Evolutionary conservation across 1,284 basidiomycete genomes (phyloP).

Genomic region (Sparassis latifolia): DNA sequence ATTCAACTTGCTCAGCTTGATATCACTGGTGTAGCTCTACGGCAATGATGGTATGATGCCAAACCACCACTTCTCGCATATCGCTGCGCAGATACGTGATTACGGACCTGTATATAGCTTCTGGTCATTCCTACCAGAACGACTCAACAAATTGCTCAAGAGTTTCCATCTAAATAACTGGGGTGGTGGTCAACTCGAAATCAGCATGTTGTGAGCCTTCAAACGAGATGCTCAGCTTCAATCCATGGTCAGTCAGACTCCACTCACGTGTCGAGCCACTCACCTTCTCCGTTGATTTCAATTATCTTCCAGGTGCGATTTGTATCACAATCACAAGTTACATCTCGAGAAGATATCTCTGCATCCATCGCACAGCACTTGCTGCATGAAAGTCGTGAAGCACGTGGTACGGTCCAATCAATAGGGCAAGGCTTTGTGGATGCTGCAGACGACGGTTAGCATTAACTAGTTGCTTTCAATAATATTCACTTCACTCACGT

Average conservation of each 20-base stretch:
- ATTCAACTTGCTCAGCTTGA: neutral
- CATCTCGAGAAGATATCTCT: neutral
- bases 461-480: too few species aligned
- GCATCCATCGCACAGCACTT: neutral
- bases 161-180: conserved; percentile 21
- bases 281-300: neutral
- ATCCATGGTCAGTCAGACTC: neutral
- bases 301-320: neutral
- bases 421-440: too few species aligned
- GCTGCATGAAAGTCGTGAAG: neutral
- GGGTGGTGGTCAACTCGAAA: conserved; percentile 20
- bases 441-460: too few species aligned
- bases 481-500: too few species aligned
- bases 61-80: conserved; percentile 24
- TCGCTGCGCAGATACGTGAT: conserved; percentile 17
- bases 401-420: neutral
- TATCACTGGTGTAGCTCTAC: conserved; percentile 14
- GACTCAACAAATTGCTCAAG: conserved; percentile 24
- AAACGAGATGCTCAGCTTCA: neutral
- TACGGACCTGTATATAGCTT: conserved; percentile 24
- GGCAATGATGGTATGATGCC: conserved; percentile 19
- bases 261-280: too few species aligned
- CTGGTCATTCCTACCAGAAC: conserved; percentile 24
- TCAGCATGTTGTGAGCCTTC: conserved; percentile 24
- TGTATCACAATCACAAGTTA: neutral